These are phyloP conservation scores for Suillus tomentosus DNA, from an alignment of 768 basidiomycete genomes.

Conservation along the genomic window DNA sequence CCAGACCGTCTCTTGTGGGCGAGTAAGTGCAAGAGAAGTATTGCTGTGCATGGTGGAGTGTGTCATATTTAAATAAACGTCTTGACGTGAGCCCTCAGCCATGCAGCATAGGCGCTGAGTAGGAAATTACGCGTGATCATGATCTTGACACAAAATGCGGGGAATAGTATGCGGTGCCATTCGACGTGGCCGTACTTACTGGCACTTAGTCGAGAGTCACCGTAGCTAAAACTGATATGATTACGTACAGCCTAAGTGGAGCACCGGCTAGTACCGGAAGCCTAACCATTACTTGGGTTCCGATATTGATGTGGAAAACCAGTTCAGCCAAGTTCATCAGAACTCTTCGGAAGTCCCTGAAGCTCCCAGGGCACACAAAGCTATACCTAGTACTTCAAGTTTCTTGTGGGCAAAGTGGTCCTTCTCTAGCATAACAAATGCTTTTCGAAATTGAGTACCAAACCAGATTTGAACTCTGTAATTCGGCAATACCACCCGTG, in stretches of 20 bases:
- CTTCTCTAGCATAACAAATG: background rate
- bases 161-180: background rate
- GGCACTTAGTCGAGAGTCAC: background rate
- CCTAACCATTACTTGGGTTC: background rate
- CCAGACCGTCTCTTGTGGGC: slow-evolving; percentile 1
- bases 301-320: background rate
- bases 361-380: background rate
- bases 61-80: slow-evolving; percentile 9
- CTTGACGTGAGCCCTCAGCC: background rate
- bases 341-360: background rate
- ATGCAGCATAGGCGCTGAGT: background rate
- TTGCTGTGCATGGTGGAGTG: slow-evolving; percentile 4
- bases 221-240: background rate
- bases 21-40: background rate
- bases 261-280: background rate
- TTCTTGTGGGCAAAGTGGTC: too few relatives aligned
- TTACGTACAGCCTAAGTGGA: too few relatives aligned
- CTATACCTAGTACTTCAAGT: background rate
- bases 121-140: background rate
- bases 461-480: background rate
- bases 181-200: background rate
- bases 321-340: background rate
- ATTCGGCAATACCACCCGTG: background rate
- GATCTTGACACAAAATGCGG: too few relatives aligned
- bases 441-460: background rate